phyloP scores from a whole-genome alignment of 2,329 filamentous ascomycete species.

The Xylariaceae sp. region DNA sequence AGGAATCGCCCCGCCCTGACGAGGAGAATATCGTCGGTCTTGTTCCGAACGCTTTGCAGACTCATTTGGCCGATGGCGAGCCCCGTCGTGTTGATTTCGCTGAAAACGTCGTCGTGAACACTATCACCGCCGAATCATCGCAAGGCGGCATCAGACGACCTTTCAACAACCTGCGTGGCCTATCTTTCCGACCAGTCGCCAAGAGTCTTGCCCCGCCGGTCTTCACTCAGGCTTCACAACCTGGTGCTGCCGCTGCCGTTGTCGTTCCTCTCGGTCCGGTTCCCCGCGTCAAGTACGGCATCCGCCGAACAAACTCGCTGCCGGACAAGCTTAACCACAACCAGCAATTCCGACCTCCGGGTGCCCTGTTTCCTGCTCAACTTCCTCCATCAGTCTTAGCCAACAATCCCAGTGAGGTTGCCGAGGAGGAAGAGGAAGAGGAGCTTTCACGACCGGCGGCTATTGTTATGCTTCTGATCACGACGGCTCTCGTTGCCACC shows the following conservation, averaged over 20 bases:
- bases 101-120: slow-evolving; percentile 24
- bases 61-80: slow-evolving; percentile 33
- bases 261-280: slow-evolving; percentile 41
- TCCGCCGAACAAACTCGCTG: slow-evolving; percentile 68
- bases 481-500: slow-evolving; percentile 60
- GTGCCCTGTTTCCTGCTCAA: slow-evolving; percentile 46
- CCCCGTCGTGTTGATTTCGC: slow-evolving; percentile 57
- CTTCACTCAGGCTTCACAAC: slow-evolving; percentile 48
- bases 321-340: slow-evolving; percentile 59
- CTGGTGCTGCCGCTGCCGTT: slow-evolving; percentile 24
- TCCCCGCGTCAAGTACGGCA: slow-evolving; percentile 56
- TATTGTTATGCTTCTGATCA: slow-evolving; percentile 56
- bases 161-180: slow-evolving; percentile 51
- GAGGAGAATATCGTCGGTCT: slow-evolving; percentile 33
- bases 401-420: slow-evolving; percentile 25
- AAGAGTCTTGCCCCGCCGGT: slow-evolving; percentile 68
- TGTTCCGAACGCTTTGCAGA: slow-evolving; percentile 19
- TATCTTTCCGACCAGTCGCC: slow-evolving; percentile 58
- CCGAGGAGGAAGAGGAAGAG: slow-evolving; percentile 38
- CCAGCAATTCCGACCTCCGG: slow-evolving; percentile 40
- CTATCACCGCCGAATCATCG: slow-evolving; percentile 26
- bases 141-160: slow-evolving; percentile 36
- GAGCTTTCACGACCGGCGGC: slow-evolving; percentile 53
- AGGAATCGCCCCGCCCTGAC: slow-evolving; percentile 18
- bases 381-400: slow-evolving; percentile 38